Evolutionary conservation across 805 yeast genomes (phyloP).

Genomic region (Crinitomyces ghanaensis): DNA sequence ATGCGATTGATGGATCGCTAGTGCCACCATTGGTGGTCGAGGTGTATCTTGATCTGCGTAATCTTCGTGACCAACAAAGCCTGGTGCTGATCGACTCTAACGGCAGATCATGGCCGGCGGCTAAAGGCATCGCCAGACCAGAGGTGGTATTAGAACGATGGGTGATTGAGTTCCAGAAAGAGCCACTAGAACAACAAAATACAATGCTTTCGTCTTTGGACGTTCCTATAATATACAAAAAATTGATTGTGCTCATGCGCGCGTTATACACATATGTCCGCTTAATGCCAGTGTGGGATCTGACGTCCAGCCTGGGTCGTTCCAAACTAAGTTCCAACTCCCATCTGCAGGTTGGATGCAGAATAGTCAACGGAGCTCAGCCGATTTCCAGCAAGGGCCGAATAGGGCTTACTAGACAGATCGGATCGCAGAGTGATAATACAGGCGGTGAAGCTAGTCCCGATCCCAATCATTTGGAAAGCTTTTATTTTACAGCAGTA

Average conservation of each 20-base stretch:
- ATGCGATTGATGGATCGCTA: constrained; percentile 11
- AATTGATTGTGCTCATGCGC: constrained; percentile 62
- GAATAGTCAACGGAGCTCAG: constrained; percentile 60
- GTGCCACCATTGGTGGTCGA: constrained; percentile 81
- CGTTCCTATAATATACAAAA: constrained; percentile 59
- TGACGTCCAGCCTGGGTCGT: constrained; percentile 36
- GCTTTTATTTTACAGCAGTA: constrained; percentile 57
- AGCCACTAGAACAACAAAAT: too few relatives aligned
- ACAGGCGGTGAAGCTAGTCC: constrained; percentile 1
- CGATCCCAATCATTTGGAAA: constrained; percentile 31
- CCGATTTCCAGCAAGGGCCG: constrained; percentile 76
- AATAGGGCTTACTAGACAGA: constrained; percentile 66
- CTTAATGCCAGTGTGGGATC: constrained; percentile 59
- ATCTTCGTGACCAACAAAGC: constrained; percentile 43
- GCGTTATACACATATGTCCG: constrained; percentile 55
- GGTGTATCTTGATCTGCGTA: constrained; percentile 59
- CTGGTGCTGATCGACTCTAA: constrained; percentile 47
- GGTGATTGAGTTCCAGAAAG: constrained; percentile 69
- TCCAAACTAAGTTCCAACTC: constrained; percentile 28
- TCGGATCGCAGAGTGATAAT: constrained; percentile 1
- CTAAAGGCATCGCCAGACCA: constrained; percentile 50
- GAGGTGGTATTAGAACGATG: constrained; percentile 94
- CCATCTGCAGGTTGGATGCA: constrained; percentile 41
- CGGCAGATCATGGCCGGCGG: constrained; percentile 37
- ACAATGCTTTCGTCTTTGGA: constrained; percentile 1